These are phyloP conservation scores for Microcos paniculata DNA, from an alignment of 345 rosid species.

Conservation along the genomic window DNA sequence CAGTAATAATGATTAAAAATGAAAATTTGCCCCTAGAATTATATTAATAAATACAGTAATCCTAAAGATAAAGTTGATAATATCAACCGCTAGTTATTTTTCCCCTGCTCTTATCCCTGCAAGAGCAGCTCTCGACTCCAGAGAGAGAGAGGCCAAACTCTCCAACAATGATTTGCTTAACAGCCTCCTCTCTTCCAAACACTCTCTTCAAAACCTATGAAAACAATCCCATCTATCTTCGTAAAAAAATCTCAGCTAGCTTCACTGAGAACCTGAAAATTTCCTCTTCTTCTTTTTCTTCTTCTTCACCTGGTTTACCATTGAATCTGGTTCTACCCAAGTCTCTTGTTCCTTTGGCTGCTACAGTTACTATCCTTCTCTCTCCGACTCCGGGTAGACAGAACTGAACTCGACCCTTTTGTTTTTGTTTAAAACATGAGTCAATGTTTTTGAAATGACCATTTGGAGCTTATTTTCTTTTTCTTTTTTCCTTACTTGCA, in stretches of 20 bases:
- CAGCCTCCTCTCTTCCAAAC: conserved; percentile 27
- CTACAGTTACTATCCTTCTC: conserved; percentile 66
- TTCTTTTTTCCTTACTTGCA: conserved; percentile 34
- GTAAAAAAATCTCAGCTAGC: conserved; percentile 12
- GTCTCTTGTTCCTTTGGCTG: conserved; percentile 58
- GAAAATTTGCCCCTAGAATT: too few relatives aligned
- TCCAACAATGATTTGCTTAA: conserved; percentile 35
- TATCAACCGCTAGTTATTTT: conserved; percentile 22
- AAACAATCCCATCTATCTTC: conserved; percentile 27
- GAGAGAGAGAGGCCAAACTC: conserved; percentile 23
- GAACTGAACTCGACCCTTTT: neutral
- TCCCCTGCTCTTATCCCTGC: neutral
- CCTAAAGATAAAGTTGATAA: too few relatives aligned
- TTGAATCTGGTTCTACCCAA: conserved; percentile 30
- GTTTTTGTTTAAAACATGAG: neutral
- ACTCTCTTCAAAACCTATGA: conserved; percentile 26
- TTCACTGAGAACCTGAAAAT: conserved; percentile 7
- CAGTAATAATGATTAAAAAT: too few relatives aligned
- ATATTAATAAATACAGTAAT: too few relatives aligned
- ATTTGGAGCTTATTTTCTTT: conserved; percentile 10
- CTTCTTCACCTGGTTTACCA: neutral
- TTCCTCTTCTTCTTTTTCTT: conserved; percentile 26
- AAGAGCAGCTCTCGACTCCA: neutral
- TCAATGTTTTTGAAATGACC: neutral
- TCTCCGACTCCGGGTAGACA: conserved; percentile 62